Evolutionary conservation across 2,329 filamentous ascomycete genomes (phyloP).

Genomic region (Sclerotinia borealis): DNA sequence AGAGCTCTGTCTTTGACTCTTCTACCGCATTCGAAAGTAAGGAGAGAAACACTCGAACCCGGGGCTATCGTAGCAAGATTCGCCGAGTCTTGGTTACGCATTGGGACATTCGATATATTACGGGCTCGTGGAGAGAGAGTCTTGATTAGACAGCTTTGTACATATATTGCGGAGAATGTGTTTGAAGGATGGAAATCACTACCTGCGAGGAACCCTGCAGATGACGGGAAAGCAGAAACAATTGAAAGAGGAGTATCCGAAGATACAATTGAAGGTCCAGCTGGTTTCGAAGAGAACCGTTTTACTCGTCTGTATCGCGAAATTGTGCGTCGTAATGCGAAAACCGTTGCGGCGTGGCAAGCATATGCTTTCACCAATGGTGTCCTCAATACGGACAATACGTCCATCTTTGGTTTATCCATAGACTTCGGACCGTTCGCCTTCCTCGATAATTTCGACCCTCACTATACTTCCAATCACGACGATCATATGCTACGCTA

Average conservation of each 20-base stretch:
- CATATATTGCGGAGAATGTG: conserved; percentile 82
- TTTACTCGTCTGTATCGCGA: conserved; percentile 85
- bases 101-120: conserved; percentile 95
- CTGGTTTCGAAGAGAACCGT: conserved; percentile 70
- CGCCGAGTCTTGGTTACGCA: conserved; percentile 82
- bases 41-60: conserved; percentile 76
- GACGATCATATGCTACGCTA: conserved; percentile 86
- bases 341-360: conserved; percentile 89
- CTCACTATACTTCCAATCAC: conserved; percentile 91
- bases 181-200: conserved; percentile 83
- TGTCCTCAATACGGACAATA: conserved; percentile 97
- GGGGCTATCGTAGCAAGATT: conserved; percentile 91
- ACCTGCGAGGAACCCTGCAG: conserved; percentile 52
- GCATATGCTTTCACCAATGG: conserved; percentile 99
- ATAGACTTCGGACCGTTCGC: conserved; percentile 97
- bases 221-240: conserved; percentile 40
- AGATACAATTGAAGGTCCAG: conserved; percentile 59
- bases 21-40: conserved; percentile 64
- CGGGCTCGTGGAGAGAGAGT: conserved; percentile 73
- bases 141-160: conserved; percentile 66
- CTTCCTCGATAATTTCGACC: conserved; percentile 96
- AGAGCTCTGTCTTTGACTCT: conserved; percentile 78
- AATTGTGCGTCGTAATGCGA: conserved; percentile 77
- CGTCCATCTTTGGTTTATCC: conserved; percentile 79
- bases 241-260: conserved; percentile 43